Evolutionary conservation across 768 basidiomycete genomes (phyloP).

Genomic region (Collybiopsis confluens): DNA sequence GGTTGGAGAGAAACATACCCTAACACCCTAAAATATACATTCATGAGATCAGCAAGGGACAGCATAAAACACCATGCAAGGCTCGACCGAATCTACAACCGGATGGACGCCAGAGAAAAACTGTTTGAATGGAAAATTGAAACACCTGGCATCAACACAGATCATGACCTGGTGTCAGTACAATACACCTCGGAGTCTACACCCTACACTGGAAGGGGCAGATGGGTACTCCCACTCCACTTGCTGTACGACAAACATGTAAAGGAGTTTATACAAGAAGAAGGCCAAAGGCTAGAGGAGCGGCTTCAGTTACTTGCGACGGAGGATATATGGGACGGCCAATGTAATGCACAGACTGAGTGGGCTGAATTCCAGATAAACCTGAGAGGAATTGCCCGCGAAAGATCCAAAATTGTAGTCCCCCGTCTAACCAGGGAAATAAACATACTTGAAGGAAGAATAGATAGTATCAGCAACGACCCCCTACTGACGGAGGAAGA

Average conservation of each 20-base stretch:
- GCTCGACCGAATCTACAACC: constrained; percentile 33
- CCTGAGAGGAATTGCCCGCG: constrained; percentile 4
- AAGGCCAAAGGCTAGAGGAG: neutral
- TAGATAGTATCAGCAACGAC: neutral
- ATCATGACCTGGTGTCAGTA: constrained; percentile 27
- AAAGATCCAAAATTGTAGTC: constrained; percentile 8
- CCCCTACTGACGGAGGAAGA: neutral
- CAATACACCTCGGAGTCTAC: constrained; percentile 14
- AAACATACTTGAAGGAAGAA: neutral
- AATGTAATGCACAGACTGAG: constrained; percentile 8
- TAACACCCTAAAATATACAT: constrained; percentile 21
- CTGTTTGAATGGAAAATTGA: constrained; percentile 23
- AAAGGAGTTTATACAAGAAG: neutral
- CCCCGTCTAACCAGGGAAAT: constrained; percentile 6
- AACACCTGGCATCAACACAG: constrained; percentile 18
- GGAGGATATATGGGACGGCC: neutral
- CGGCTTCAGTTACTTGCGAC: constrained; percentile 1
- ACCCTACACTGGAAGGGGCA: constrained; percentile 25
- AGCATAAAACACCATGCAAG: constrained; percentile 18
- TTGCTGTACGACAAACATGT: constrained; percentile 17
- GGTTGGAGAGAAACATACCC: constrained; percentile 29
- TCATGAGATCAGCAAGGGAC: constrained; percentile 10
- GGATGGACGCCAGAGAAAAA: neutral
- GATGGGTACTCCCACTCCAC: constrained; percentile 24
- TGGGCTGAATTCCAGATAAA: constrained; percentile 5